These are phyloP conservation scores for Boletellus deceptivus DNA, from an alignment of 1,284 basidiomycete genomes.

Conservation along the genomic window DNA sequence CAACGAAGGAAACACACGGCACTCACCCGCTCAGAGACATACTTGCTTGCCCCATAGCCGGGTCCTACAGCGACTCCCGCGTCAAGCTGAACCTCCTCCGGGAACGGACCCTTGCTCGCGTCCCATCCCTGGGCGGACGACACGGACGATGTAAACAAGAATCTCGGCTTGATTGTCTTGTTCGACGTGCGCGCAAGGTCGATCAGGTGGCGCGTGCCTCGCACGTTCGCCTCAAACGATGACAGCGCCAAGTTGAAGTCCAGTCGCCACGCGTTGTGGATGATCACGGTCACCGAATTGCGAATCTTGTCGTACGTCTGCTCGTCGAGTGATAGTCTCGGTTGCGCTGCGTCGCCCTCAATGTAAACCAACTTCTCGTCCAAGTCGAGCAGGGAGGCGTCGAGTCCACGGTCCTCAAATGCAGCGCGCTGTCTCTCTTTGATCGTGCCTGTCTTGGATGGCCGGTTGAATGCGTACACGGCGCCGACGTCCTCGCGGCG, in stretches of 20 bases:
- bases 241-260: constrained; percentile 37
- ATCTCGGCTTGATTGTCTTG: constrained; percentile 15
- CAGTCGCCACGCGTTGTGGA: constrained; percentile 36
- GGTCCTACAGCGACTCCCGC: constrained; percentile 12
- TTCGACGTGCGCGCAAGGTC: constrained; percentile 34
- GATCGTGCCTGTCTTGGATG: constrained; percentile 13
- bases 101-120: constrained; percentile 12
- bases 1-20: neutral
- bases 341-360: constrained; percentile 25
- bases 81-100: constrained; percentile 22
- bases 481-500: constrained; percentile 11
- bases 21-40: constrained; percentile 27
- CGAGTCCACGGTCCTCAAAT: constrained; percentile 34
- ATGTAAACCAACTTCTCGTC: constrained; percentile 29
- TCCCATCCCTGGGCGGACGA: constrained; percentile 24
- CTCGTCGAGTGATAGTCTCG: constrained; percentile 27
- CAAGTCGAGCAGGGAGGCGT: constrained; percentile 27
- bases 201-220: constrained; percentile 29
- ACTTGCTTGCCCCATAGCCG: constrained; percentile 27
- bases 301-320: constrained; percentile 23
- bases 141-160: constrained; percentile 35
- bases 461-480: constrained; percentile 36
- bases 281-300: constrained; percentile 24
- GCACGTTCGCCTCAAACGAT: constrained; percentile 35
- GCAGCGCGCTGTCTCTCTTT: constrained; percentile 25